Base-by-base conservation (phyloP, 2,329 filamentous ascomycete genomes). In the Pseudogymnoascus sp. region DNA sequence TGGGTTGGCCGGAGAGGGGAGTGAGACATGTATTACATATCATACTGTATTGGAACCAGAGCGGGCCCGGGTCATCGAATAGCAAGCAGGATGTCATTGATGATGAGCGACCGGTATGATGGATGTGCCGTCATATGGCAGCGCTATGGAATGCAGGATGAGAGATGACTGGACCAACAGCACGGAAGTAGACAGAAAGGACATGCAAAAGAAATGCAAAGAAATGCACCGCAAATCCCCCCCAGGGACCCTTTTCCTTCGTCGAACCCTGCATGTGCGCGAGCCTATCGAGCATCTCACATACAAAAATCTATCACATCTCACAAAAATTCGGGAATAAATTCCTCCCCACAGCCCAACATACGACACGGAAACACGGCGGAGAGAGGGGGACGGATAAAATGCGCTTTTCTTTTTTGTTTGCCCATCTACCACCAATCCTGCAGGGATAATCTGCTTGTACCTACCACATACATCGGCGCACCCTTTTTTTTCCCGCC, bases 11-110 rank as follows among this genome's bases (percentile, higher is more conserved):
- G 49, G 49, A 56, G 49, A 56, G 49, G 49, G 49, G 49, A 36
- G 49, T 56, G 49, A 56, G 49, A 56, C 49, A 56, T 56, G 49
- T 56, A 56, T 56, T 56, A 56, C 49, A 56, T 56, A 18, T 56
- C 46, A 53, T 53, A 31, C 23, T 31, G 23, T 31, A 53, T 53
- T 53, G 46, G 46, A 53, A 53, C 46, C 25, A 31, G 9, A 53
- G 49, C 49, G 49, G 49, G 28, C 28, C 49, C 49, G 12, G 16
- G 28, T 28, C 21, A 56, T 34, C 28, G 49, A 56, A 36, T 56
- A 18, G 16, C 28, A 56, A 36, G 4, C 28, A 36, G 49, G 49
- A 14, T 34, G 49, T 56, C 49, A 56, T 36, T 56, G 49, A 56
- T 56, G 49, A 56, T 56, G 49, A 56, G 28, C 28, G 49, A 34